Base-by-base conservation (phyloP, 805 yeast species). In the Starmerella ratchasimensis region DNA sequence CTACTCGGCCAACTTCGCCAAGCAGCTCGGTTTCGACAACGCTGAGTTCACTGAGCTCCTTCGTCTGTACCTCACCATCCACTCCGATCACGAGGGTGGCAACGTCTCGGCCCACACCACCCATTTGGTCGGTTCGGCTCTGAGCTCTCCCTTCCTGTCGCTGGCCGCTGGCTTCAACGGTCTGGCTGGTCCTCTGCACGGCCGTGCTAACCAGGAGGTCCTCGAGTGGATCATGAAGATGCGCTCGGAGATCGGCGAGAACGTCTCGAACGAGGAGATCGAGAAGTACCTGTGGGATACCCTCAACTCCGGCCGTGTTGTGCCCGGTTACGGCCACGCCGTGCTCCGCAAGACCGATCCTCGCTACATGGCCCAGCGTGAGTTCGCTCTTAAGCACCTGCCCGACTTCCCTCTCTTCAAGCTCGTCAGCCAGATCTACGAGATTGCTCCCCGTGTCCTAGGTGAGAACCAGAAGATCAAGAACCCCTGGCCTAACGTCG, bases 401-500 rank as follows among this genome's bases (percentile, higher is more conserved):
- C 83, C 86, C 58, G 78, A 79, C 58, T 77, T 75, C 60, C 81
- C 74, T 52, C 62, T 78, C 59, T 80, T 80, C 73, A 74, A 75
- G 65, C 69, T 80, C 42, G 90, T 80, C 31, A 72, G 80, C 41
- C 69, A 71, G 57, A 75, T 80, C 55, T 78, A 76, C 63, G 77
- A 79, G 62, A 80, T 80, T 53, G 90, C 90, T 46, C 90, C 90
- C 62, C 69, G 61, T 50, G 88, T 80, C 36, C 70, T 80, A 52
- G 74, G 80, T 52, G 68, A 76, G 64, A 88, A 80, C 62, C 90
- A 88, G 61, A 80, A 80, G 73, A 80, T 88, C 57, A 79, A 80
- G 73, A 80, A 80, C 73, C 90, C 90, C 64, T 80, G 84, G 84
- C 90, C 93, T 63, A 80, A 80, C 59, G 93, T 80, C 49, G 93